Evolutionary conservation across 2,329 filamentous ascomycete species (phyloP), one percentile per base, ranked within the genome.

Genomic region (Microdochium bolleyi): DNA sequence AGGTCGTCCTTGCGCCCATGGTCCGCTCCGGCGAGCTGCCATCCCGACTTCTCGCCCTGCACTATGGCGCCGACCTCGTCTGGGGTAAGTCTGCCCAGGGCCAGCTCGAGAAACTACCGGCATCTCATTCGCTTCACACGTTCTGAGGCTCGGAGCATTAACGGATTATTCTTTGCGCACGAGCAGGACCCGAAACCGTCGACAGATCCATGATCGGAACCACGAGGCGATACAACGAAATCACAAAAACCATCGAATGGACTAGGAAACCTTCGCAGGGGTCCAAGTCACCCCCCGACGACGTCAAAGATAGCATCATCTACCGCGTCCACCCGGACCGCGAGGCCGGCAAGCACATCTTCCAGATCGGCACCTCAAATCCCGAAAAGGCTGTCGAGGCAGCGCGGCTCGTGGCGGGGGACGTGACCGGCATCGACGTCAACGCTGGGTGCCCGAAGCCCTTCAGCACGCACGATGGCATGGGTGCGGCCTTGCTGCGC

Each of bases 391-490:
- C 94, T 1, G 92, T 97, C 0, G 74, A 88, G 66, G 92, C 92
- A 1, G 91, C 92, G 2, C 84, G 84, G 51, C 73, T 96, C 16
- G 87, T 99, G 21, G 94, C 92, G 0, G 80, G 74, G 13, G 90
- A 97, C 69, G 94, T 99, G 2, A 85, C 86, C 0, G 94, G 94
- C 55, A 96, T 99, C 61, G 94, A 97, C 67, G 87, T 99, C 56
- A 99, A 99, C 68, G 91, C 94, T 0, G 94, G 94, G n/a, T 99
- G 94, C 66, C 94, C 94, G 1, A 99, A 99, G 70, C 89, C 92
- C 0, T 99, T 99, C 70, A 95, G 89, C 64, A 96, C 92, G 2
- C 82, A 81, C 57, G 91, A 91, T 55, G 94, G 94, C 49, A 99
- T 99, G 94, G 94, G 94, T 49, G 94, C 94, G 0, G 92, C 92